These are phyloP conservation scores for Fusarium phyllophilum DNA, from an alignment of 2,329 filamentous ascomycete genomes.

Conservation along the genomic window DNA sequence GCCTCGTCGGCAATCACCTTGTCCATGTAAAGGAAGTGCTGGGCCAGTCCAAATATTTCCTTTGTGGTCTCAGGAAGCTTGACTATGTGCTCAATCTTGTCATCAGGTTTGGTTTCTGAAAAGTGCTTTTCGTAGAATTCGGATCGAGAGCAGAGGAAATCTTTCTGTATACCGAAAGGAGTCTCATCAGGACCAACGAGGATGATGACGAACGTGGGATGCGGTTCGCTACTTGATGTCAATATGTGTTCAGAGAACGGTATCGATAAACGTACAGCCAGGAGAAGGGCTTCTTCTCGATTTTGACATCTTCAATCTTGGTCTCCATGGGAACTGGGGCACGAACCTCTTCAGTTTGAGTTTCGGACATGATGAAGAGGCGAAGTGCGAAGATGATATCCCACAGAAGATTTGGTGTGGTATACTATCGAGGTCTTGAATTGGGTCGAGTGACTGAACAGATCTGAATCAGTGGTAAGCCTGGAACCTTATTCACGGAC, in stretches of 20 bases:
- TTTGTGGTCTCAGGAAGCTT: slow-evolving; percentile 59
- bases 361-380: slow-evolving; percentile 29
- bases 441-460: neutral
- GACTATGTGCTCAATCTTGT: slow-evolving; percentile 61
- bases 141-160: slow-evolving; percentile 66
- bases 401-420: neutral
- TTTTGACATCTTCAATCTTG: slow-evolving; percentile 16
- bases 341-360: slow-evolving; percentile 18
- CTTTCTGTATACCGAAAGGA: slow-evolving; percentile 68
- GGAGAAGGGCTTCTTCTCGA: slow-evolving; percentile 46
- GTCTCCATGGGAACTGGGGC: slow-evolving; percentile 9
- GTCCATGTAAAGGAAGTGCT: slow-evolving; percentile 65
- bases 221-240: slow-evolving; percentile 57
- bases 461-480: slow-evolving; percentile 15
- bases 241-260: neutral
- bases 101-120: slow-evolving; percentile 44
- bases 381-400: neutral
- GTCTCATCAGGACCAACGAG: slow-evolving; percentile 62
- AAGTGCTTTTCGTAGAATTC: slow-evolving; percentile 60
- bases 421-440: neutral
- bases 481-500: slow-evolving; percentile 19
- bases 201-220: slow-evolving; percentile 65
- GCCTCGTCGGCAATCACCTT: slow-evolving; percentile 55
- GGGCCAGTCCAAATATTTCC: slow-evolving; percentile 65
- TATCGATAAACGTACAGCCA: slow-evolving; percentile 49